Conservation (phyloP, 2,329 filamentous ascomycete genomes). For the Thermoascus crustaceus region DNA sequence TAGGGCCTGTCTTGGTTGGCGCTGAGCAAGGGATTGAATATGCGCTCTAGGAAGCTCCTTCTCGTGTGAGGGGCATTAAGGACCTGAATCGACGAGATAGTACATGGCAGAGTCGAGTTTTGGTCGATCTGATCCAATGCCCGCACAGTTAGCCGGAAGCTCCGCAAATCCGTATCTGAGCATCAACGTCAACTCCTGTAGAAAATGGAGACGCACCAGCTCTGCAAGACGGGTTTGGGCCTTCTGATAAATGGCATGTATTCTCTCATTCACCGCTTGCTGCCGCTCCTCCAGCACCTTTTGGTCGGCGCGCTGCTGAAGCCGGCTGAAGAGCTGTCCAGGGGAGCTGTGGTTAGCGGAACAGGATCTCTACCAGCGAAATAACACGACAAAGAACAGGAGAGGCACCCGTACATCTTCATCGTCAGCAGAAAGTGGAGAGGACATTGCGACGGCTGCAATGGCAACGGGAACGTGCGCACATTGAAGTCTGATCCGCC, state of each 20-base stretch:
- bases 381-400: not conserved
- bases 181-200: constrained; percentile 3
- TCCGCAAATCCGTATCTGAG: constrained; percentile 4
- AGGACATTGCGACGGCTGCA: constrained; percentile 36
- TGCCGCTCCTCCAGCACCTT: constrained; percentile 52
- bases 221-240: constrained; percentile 57
- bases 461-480: constrained; percentile 14
- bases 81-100: constrained; percentile 76
- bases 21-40: constrained; percentile 70
- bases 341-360: constrained; percentile 9
- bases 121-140: constrained; percentile 54
- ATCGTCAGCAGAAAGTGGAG: constrained; percentile 34
- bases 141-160: constrained; percentile 10
- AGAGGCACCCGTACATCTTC: constrained; percentile 27
- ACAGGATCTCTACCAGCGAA: not conserved
- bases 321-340: constrained; percentile 27
- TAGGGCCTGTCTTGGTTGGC: constrained; percentile 59
- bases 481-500: constrained; percentile 3
- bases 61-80: constrained; percentile 80
- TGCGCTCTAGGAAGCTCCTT: constrained; percentile 68
- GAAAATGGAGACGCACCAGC: constrained; percentile 43
- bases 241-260: constrained; percentile 51
- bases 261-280: constrained; percentile 51
- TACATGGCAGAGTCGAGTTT: constrained; percentile 80
- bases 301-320: constrained; percentile 48